Base-by-base conservation (phyloP, 129 eudicot species). In the Escallonia herrerae region DNA sequence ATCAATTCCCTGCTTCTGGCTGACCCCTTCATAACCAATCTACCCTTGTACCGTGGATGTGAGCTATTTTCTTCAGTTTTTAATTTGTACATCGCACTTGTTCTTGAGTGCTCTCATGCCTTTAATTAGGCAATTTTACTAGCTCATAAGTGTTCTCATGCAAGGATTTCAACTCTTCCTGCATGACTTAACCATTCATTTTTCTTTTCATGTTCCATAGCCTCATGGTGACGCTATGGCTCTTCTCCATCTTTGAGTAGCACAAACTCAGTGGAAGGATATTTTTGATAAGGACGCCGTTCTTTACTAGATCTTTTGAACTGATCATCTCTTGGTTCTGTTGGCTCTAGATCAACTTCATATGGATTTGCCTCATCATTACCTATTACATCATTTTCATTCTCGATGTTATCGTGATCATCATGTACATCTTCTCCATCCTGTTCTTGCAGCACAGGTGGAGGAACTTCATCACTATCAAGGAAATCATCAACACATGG, bases 91-190 rank as follows among this genome's bases (percentile, higher is more conserved):
- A 22, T 22, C 33, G 33, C 33, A 22, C 33, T 0, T 0, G 33
- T 22, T 22, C 33, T 22, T 22, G 33, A 22, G 33, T 22, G 33
- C 33, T 22, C 33, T 22, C 33, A 0, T 22, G 0, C 33, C 33
- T 1, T 22, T n/a, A n/a, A n/a, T n/a, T 0, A 22, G 33, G 33
- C 33, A 22, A 22, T 22, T 22, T 22, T 22, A 22, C 33, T 22
- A 22, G 33, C 33, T 22, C 33, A 1, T 22, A 22, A 22, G 33
- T 22, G 33, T 22, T 22, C 33, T 22, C 33, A 1, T 22, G 33
- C 33, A 22, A 22, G 33, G 33, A 22, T 22, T 22, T 73, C 48
- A 72, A 55, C 40, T 63, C 70, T 9, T 72, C 76, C 54, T 72
- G 70, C 33, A 55, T 72, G 9, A 50, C 64, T 15, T 72, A 50